Conservation (phyloP, 2,329 filamentous ascomycete genomes). For the Xylaria sp. region DNA sequence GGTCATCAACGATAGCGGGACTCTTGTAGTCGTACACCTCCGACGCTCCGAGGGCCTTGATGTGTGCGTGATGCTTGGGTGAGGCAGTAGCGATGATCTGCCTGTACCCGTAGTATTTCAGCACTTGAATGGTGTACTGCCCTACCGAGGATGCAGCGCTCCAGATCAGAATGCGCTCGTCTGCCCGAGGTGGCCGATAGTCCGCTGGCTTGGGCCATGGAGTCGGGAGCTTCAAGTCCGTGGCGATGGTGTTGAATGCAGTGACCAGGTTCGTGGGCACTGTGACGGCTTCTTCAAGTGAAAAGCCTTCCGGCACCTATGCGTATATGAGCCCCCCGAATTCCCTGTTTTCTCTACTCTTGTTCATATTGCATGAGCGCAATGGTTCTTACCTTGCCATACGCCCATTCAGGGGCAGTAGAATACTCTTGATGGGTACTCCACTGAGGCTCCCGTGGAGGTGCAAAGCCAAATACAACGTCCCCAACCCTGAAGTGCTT, state of each 20-base stretch:
- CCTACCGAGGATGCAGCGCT: constrained; percentile 65
- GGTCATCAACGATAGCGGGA: constrained; percentile 50
- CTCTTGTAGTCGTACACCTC: constrained; percentile 61
- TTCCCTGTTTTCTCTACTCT: not conserved
- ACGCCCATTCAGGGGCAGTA: constrained; percentile 62
- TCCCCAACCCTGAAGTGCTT: constrained; percentile 63
- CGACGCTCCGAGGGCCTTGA: constrained; percentile 58
- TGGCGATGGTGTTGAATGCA: constrained; percentile 64
- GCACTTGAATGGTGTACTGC: constrained; percentile 61
- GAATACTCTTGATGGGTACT: constrained; percentile 67
- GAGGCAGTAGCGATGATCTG: constrained; percentile 63
- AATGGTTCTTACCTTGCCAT: constrained; percentile 52
- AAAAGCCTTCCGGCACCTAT: constrained; percentile 44
- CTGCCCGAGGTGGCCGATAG: constrained; percentile 52
- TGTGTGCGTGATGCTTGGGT: constrained; percentile 56
- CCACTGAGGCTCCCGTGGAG: constrained; percentile 55
- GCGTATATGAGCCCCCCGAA: not conserved
- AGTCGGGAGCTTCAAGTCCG: constrained; percentile 63
- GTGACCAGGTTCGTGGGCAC: constrained; percentile 69
- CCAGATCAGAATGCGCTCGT: constrained; percentile 61
- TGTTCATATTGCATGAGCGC: not conserved
- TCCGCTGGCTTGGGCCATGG: constrained; percentile 66
- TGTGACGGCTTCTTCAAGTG: constrained; percentile 51
- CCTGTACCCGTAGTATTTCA: constrained; percentile 63
- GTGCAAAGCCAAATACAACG: constrained; percentile 66